Conservation (phyloP, 2,329 filamentous ascomycete species). For the Exophiala viscosa region DNA sequence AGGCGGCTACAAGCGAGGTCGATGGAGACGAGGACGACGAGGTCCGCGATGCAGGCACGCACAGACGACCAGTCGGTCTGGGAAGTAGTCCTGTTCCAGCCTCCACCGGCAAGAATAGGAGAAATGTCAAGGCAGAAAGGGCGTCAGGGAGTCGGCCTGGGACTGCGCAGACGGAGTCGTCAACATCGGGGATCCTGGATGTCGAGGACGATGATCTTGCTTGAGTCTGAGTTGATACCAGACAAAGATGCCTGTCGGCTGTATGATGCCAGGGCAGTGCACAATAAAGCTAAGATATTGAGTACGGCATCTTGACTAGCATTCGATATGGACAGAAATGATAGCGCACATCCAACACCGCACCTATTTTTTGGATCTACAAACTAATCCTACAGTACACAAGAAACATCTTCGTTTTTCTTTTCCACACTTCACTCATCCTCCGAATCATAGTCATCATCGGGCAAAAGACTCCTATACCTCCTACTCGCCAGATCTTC, state of each 20-base stretch:
- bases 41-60: conserved; percentile 26
- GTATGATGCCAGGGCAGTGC: no score
- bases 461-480: conserved; percentile 72
- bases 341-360: no score
- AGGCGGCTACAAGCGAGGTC: conserved; percentile 19
- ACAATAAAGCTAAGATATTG: no score
- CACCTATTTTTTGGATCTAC: no score
- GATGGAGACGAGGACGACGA: conserved; percentile 22
- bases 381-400: not conserved
- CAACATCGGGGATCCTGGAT: conserved; percentile 2
- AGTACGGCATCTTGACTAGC: no score
- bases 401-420: not conserved
- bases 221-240: no score
- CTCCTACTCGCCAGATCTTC: conserved; percentile 78
- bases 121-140: conserved; percentile 6
- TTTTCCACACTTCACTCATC: conserved; percentile 28
- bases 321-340: no score
- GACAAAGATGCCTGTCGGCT: no score
- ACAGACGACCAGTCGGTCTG: conserved; percentile 18
- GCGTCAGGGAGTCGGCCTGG: not conserved
- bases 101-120: not conserved
- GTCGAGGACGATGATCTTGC: conserved; percentile 3
- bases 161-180: conserved; percentile 9
- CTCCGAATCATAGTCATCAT: conserved; percentile 76
- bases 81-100: conserved; percentile 17